Evolutionary conservation across 495 filamentous ascomycete genomes (phyloP).

Genomic region (Penicillium roqueforti): DNA sequence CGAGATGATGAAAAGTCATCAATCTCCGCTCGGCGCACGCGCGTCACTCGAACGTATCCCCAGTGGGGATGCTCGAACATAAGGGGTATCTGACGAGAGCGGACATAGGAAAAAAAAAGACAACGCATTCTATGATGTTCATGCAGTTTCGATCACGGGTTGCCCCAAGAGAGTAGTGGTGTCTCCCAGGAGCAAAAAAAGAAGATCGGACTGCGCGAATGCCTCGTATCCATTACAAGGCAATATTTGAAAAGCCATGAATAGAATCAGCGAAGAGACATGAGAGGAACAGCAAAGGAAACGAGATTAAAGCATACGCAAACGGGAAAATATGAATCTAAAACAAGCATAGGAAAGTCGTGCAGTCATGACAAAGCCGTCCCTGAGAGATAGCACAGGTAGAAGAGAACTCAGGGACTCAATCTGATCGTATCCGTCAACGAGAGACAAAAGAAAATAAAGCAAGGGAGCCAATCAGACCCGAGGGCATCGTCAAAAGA

Average conservation of each 20-base stretch:
- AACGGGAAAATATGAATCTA: slow-evolving; percentile 15
- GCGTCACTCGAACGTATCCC: slow-evolving; percentile 44
- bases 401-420: slow-evolving; percentile 45
- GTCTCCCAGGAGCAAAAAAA: slow-evolving; percentile 34
- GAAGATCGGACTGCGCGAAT: slow-evolving; percentile 43
- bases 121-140: slow-evolving; percentile 81
- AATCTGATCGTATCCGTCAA: slow-evolving; percentile 48
- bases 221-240: slow-evolving; percentile 41
- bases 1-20: slow-evolving; percentile 35
- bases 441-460: slow-evolving; percentile 37
- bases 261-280: slow-evolving; percentile 18
- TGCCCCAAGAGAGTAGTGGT: slow-evolving; percentile 32
- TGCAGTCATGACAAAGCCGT: slow-evolving; percentile 51
- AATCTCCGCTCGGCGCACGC: slow-evolving; percentile 38
- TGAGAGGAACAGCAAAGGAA: slow-evolving; percentile 20
- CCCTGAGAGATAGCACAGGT: slow-evolving; percentile 41
- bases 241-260: slow-evolving; percentile 31
- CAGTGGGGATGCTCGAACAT: slow-evolving; percentile 37
- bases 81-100: slow-evolving; percentile 59
- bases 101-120: slow-evolving; percentile 41
- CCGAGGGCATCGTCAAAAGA: slow-evolving; percentile 45
- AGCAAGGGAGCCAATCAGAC: slow-evolving; percentile 43
- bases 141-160: slow-evolving; percentile 51
- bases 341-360: slow-evolving; percentile 37
- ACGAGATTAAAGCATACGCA: slow-evolving; percentile 23